A percentile compares a stretch with the other conserved stretches of the same genome.
Evolutionary conservation across 306 rosid genomes (phyloP).

Genomic region (Calophaca sinica): DNA sequence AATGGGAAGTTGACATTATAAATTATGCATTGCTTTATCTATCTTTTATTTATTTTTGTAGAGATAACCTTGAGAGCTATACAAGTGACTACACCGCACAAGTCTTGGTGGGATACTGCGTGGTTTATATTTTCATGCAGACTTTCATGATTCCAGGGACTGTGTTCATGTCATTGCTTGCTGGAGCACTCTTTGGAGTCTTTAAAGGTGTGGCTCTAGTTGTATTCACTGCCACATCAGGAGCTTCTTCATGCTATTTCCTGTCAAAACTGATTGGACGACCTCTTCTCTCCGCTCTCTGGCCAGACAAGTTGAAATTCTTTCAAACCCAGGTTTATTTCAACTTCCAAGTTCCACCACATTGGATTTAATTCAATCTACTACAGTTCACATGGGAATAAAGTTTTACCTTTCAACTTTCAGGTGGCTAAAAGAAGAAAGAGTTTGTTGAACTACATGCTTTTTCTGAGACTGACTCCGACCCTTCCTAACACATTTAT

Average conservation of each 20-base stretch:
- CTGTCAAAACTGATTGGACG: slow-evolving; percentile 87
- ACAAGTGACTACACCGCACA: slow-evolving; percentile 99
- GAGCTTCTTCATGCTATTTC: slow-evolving; percentile 97
- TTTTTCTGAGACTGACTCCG: slow-evolving; percentile 92
- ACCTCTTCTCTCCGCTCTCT: slow-evolving; percentile 77
- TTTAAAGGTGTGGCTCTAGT: slow-evolving; percentile 89
- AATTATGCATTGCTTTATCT: slow-evolving; percentile 36
- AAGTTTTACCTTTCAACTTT: slow-evolving; percentile 36
- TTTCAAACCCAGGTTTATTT: slow-evolving; percentile 79
- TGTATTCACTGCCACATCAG: slow-evolving; percentile 90
- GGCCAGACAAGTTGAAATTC: slow-evolving; percentile 88
- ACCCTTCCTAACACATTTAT: slow-evolving; percentile 95
- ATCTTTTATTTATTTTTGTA: slow-evolving; percentile 47
- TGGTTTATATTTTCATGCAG: slow-evolving; percentile 97
- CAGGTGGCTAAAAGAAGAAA: slow-evolving; percentile 89
- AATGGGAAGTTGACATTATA: slow-evolving; percentile 22
- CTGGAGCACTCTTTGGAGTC: slow-evolving; percentile 95
- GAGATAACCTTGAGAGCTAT: slow-evolving; percentile 94
- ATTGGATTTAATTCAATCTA: slow-evolving; percentile 7
- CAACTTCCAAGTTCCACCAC: neutral
- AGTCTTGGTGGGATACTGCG: slow-evolving; percentile 93
- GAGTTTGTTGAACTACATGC: slow-evolving; percentile 90
- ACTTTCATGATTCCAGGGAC: slow-evolving; percentile 99
- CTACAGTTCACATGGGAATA: neutral
- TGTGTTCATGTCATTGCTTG: slow-evolving; percentile 97